Evolutionary conservation across 1,284 basidiomycete genomes (phyloP).

Genomic region (Hemileccinum hortonii): DNA sequence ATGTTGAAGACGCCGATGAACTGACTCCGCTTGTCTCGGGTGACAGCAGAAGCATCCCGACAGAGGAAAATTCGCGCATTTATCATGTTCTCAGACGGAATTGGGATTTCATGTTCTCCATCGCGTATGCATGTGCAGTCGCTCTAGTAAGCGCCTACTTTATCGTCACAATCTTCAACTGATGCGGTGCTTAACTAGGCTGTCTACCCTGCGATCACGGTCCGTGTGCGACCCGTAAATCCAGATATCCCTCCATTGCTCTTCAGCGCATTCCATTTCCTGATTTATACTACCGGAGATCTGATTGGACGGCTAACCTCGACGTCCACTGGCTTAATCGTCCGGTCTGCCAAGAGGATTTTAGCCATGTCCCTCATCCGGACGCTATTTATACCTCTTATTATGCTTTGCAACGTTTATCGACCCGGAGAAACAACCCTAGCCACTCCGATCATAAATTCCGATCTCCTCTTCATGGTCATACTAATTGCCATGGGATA

Average conservation of each 20-base stretch:
- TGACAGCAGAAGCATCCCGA: slow-evolving; percentile 21
- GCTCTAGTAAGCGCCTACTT: slow-evolving; percentile 61
- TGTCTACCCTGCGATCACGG: slow-evolving; percentile 82
- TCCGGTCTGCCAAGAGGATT: slow-evolving; percentile 66
- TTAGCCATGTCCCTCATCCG: slow-evolving; percentile 63
- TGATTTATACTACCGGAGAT: slow-evolving; percentile 75
- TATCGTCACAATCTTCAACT: neutral
- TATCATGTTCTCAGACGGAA: slow-evolving; percentile 62
- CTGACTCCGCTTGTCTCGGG: slow-evolving; percentile 37
- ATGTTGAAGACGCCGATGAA: slow-evolving; percentile 29
- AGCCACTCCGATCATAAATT: slow-evolving; percentile 56
- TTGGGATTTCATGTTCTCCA: slow-evolving; percentile 64
- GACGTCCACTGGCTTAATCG: slow-evolving; percentile 56
- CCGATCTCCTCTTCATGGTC: slow-evolving; percentile 71
- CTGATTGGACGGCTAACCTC: slow-evolving; percentile 73
- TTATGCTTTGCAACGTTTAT: slow-evolving; percentile 80
- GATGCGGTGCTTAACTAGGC: slow-evolving; percentile 45
- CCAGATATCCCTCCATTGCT: slow-evolving; percentile 57
- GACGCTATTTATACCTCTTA: slow-evolving; percentile 77
- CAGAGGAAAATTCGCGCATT: slow-evolving; percentile 41
- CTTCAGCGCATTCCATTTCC: slow-evolving; percentile 68
- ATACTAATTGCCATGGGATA: slow-evolving; percentile 69
- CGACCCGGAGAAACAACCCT: slow-evolving; percentile 32
- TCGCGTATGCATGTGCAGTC: slow-evolving; percentile 74
- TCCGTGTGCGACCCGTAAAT: slow-evolving; percentile 66